phyloP scores from a whole-genome alignment of 176 grass and related monocot species.

The Carex myosuroides region DNA sequence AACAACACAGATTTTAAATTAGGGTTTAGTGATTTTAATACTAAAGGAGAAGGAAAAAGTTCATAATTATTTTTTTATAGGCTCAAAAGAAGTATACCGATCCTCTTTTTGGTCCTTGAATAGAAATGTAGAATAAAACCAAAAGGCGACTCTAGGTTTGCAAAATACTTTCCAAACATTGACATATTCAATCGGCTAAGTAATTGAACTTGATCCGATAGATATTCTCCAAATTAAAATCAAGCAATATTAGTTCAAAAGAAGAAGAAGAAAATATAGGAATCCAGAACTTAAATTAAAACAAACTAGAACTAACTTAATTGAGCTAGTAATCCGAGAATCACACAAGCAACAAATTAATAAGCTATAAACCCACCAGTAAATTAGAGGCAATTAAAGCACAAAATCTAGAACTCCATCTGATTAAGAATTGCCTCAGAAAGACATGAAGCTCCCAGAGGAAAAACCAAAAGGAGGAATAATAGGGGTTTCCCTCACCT shows the following conservation, averaged over 20 bases:
- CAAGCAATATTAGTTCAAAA: not conserved
- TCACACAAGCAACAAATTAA: not conserved
- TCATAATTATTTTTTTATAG: not conserved
- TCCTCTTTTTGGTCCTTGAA: not conserved
- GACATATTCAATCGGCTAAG: not conserved
- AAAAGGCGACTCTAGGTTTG: not conserved
- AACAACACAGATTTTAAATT: not conserved
- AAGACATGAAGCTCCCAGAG: not conserved
- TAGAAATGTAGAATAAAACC: not conserved
- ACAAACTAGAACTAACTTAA: not conserved
- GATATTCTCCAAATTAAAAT: not conserved
- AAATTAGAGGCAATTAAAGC: not conserved
- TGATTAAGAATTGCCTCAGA: not conserved
- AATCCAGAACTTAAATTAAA: not conserved
- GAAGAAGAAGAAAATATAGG: not conserved
- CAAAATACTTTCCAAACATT: not conserved
- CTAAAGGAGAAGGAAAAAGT: not conserved
- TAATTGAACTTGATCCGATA: not conserved
- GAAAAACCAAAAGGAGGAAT: not conserved
- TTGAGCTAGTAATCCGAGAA: not conserved
- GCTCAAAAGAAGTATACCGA: not conserved
- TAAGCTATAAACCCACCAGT: not conserved
- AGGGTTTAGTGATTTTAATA: not conserved
- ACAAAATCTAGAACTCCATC: not conserved
- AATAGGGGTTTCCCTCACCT: conserved; percentile 1